These are phyloP conservation scores for Avena insularis DNA, from an alignment of 176 grass and related monocot species.

Conservation along the genomic window DNA sequence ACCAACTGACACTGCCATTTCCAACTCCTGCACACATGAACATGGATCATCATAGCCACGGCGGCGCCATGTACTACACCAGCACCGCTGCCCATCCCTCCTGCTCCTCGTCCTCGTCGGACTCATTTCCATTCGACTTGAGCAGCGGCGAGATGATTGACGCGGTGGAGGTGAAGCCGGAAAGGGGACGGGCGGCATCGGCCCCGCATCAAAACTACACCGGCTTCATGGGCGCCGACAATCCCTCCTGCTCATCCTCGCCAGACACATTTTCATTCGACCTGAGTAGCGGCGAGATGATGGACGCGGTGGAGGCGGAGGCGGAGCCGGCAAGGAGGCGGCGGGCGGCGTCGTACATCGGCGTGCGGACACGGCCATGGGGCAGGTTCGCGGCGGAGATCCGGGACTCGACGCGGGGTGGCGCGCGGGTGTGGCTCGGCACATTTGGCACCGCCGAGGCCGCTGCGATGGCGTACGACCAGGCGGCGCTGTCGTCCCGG, in stretches of 20 bases:
- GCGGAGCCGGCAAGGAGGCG: neutral
- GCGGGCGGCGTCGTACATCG: neutral
- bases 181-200: too few species aligned
- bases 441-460: conserved; percentile 82
- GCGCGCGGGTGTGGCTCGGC: conserved; percentile 83
- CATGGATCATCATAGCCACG: too few species aligned
- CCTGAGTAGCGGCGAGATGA: neutral
- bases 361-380: conserved; percentile 2
- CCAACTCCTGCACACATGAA: too few species aligned
- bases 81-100: too few species aligned
- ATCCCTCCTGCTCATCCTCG: neutral
- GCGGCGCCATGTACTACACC: too few species aligned
- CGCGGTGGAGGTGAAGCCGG: too few species aligned
- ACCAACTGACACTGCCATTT: too few species aligned
- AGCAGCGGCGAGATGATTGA: too few species aligned
- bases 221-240: neutral
- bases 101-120: too few species aligned
- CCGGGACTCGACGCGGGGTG: conserved; percentile 36
- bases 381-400: conserved; percentile 3
- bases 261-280: neutral
- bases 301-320: neutral
- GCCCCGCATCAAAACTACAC: neutral
- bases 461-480: conserved; percentile 49
- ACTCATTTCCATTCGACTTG: too few species aligned
- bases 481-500: neutral